Evolutionary conservation across 2,329 filamentous ascomycete genomes (phyloP), one percentile per base, ranked within the genome.

Genomic region (Aspergillus tamarii): DNA sequence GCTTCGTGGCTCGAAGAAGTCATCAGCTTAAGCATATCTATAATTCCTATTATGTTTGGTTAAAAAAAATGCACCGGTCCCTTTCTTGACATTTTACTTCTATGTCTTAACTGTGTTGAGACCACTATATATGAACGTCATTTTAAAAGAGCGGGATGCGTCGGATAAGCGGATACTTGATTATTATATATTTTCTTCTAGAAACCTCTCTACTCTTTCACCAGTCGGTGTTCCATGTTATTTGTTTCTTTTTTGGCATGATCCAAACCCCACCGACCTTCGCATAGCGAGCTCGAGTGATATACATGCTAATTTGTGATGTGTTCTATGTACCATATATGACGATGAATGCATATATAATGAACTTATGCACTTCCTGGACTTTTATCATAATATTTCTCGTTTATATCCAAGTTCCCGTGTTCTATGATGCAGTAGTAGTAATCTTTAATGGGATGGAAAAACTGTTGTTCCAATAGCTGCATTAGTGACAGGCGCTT

Each of bases 1-100:
- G 70, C 78, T 81, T 46, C 77, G 79, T 14, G 78, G 78, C 57
- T 76, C 76, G 52, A 81, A 80, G 73, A 76, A 80, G 69, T 74
- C 77, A 6, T 69, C 72, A 53, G 69, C 75, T 55, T 76, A 75
- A 68, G 32, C 21, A 19, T 26, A 57, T 67, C 54, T 28, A 30
- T 63, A 53, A 63, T 56, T 59, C 61, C 45, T 45, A 46, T 28
- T 26, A 21, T 58, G 43, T 30, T 65, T 54, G 19, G 28, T 60
- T 61, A 54, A 53, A 62, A 63, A 66, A 65, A 54, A 50, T 48
- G 54, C 57, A 57, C 59, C 57, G 55, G 55, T 63, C 64, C 55
- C 34, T 55, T 53, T 62, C 66, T 71, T 71, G 62, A 69, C 61
- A 62, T 69, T 70, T 61, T 64, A 61, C 64, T 70, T 70, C 60